A percentile compares a stretch with the other conserved stretches of the same genome.
Conservation (phyloP, 228 moss, liverwort and hornwort species). For the Sphagnum magellanicum region DNA sequence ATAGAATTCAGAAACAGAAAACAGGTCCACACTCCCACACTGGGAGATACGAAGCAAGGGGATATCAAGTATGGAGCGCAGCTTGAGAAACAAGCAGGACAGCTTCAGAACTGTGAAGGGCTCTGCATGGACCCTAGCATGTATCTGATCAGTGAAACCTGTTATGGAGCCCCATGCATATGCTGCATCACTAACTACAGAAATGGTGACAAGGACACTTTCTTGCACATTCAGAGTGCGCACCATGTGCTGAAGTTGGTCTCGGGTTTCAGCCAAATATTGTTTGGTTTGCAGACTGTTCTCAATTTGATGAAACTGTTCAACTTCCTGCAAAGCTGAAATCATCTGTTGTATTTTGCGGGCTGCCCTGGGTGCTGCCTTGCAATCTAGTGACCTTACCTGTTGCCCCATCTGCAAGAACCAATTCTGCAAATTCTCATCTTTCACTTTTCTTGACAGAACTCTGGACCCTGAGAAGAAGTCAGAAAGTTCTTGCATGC, state of each 20-base stretch:
- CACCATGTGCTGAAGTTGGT: slow-evolving; percentile 86
- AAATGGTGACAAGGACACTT: slow-evolving; percentile 71
- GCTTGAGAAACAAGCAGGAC: slow-evolving; percentile 92
- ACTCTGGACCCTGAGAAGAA: slow-evolving; percentile 98
- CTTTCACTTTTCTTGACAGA: slow-evolving; percentile 76
- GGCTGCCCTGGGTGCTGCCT: slow-evolving; percentile 70
- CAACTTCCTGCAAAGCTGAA: slow-evolving; percentile 87
- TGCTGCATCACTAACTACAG: slow-evolving; percentile 87
- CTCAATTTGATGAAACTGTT: slow-evolving; percentile 99
- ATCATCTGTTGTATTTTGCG: slow-evolving; percentile 93
- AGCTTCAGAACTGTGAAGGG: slow-evolving; percentile 91
- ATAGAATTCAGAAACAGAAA: slow-evolving; percentile 95
- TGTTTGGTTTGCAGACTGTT: slow-evolving; percentile 94
- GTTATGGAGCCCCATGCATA: slow-evolving; percentile 93
- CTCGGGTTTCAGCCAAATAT: slow-evolving; percentile 74
- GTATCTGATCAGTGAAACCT: slow-evolving; percentile 77
- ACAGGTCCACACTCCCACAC: slow-evolving; percentile 90
- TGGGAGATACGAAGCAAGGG: slow-evolving; percentile 93
- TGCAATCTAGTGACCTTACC: slow-evolving; percentile 70
- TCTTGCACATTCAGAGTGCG: slow-evolving; percentile 92
- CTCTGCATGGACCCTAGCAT: slow-evolving; percentile 67
- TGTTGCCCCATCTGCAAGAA: slow-evolving; percentile 71
- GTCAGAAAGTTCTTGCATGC: slow-evolving; percentile 86
- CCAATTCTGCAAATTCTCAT: slow-evolving; percentile 93
- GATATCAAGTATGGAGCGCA: slow-evolving; percentile 91